A percentile compares a stretch with the other conserved stretches of the same genome.
Evolutionary conservation across 495 filamentous ascomycete genomes (phyloP).

Genomic region (Aspergillus indologenus): DNA sequence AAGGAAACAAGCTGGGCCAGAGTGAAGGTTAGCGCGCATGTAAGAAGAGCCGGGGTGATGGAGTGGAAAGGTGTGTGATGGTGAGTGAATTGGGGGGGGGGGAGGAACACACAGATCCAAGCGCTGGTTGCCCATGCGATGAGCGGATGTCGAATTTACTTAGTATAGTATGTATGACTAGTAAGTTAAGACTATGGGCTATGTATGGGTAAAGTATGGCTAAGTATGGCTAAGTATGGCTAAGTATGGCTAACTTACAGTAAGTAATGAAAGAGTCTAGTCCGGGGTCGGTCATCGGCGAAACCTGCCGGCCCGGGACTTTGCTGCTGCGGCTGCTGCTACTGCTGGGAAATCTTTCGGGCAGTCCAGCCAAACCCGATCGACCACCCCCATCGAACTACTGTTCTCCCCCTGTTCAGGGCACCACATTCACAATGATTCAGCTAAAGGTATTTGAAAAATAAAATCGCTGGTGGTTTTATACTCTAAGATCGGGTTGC

Average conservation of each 20-base stretch:
- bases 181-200: no score
- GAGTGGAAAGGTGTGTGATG: background rate
- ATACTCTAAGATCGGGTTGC: background rate
- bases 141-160: background rate
- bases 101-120: background rate
- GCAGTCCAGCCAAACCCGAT: background rate
- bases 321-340: conserved; percentile 1
- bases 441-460: conserved; percentile 78
- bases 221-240: no score
- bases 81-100: background rate
- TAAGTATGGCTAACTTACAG: no score
- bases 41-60: background rate
- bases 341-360: conserved; percentile 32
- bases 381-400: conserved; percentile 11
- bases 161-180: background rate
- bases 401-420: conserved; percentile 8
- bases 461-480: no score
- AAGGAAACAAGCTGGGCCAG: conserved; percentile 3
- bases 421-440: conserved; percentile 73
- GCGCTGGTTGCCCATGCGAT: conserved; percentile 14
- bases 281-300: conserved; percentile 28
- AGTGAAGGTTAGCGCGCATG: conserved; percentile 17
- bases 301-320: conserved; percentile 22
- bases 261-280: no score
- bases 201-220: no score